Evolutionary conservation across 352 stramenopile genomes (phyloP), one percentile per base, ranked within the genome.

Genomic region (Globisporangium iwayamae): DNA sequence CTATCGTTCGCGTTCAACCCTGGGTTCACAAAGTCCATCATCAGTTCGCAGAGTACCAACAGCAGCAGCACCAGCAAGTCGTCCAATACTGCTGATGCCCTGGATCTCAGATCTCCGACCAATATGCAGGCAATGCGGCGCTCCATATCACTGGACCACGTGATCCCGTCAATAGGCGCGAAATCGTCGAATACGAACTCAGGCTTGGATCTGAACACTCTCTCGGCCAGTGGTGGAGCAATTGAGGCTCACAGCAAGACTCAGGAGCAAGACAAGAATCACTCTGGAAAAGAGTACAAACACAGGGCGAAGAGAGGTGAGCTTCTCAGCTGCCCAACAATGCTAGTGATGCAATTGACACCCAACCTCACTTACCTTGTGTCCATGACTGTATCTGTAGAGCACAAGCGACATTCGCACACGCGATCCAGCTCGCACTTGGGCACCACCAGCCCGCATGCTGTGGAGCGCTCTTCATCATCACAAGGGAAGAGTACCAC

Each of bases 1-100:
- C 38, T 88, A 11, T 71, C 65, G 10, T 88, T 90, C 61, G 63
- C 58, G 2, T 90, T 86, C 62, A 72, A 84, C 36, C 13, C 65
- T 18, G 60, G 32, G 9, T 79, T 90, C 54, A 56, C 80, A 36
- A 68, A 62, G 22, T 32, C 53, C 32, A 51, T 78, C 1, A 56
- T 78, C 1, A 59, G 22, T 13, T 55, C 54, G 16, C 34, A 64
- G 14, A 63, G n/a, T 47, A 74, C n/a, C 16, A 59, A 11, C n/a
- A 52, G 4, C n/a, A 58, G 14, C 25, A 63, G 16, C 41, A 74
- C n/a, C n/a, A 52, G 5, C n/a, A 58, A 20, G 10, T 10, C 13
- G 28, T 43, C n/a, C 36, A 25, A 20, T 10, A 8, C 14, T 25
- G 13, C 10, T 11, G 48, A 14, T 46, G 32, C 25, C 11, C 9